phyloP scores from a whole-genome alignment of 441 rosid genomes.

The Syzygium syzygioides region DNA sequence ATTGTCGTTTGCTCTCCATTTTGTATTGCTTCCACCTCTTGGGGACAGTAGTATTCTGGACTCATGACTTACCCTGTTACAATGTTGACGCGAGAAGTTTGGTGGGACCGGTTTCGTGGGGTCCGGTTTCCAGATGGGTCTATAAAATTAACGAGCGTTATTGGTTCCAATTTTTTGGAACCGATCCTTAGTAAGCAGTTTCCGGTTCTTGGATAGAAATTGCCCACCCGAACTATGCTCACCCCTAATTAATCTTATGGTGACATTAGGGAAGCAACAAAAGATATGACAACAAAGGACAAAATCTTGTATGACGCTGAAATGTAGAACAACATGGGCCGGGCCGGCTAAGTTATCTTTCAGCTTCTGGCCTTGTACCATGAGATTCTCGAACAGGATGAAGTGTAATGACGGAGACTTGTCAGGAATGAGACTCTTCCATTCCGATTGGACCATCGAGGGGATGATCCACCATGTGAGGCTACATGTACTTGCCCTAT shows the following conservation, averaged over 20 bases:
- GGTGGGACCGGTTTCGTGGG: too few relatives aligned
- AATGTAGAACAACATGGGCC: neutral
- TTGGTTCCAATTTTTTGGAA: too few relatives aligned
- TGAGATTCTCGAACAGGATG: neutral
- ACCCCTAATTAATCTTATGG: too few relatives aligned
- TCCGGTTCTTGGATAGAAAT: too few relatives aligned
- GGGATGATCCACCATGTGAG: neutral
- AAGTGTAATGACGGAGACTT: neutral
- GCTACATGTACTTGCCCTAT: neutral
- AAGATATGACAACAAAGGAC: neutral
- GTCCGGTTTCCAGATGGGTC: neutral
- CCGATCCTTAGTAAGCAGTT: too few relatives aligned
- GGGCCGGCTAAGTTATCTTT: neutral
- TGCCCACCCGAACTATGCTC: accelerated
- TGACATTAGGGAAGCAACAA: neutral
- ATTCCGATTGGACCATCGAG: neutral
- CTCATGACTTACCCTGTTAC: too few relatives aligned
- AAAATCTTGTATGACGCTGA: neutral
- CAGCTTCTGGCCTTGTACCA: neutral
- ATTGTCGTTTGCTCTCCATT: too few relatives aligned
- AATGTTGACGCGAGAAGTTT: too few relatives aligned
- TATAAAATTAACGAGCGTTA: too few relatives aligned
- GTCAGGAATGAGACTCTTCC: neutral
- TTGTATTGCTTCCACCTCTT: too few relatives aligned
- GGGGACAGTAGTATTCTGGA: too few relatives aligned